Evolutionary conservation across 2,329 filamentous ascomycete species (phyloP).

Genomic region (Talaromyces funiculosus): DNA sequence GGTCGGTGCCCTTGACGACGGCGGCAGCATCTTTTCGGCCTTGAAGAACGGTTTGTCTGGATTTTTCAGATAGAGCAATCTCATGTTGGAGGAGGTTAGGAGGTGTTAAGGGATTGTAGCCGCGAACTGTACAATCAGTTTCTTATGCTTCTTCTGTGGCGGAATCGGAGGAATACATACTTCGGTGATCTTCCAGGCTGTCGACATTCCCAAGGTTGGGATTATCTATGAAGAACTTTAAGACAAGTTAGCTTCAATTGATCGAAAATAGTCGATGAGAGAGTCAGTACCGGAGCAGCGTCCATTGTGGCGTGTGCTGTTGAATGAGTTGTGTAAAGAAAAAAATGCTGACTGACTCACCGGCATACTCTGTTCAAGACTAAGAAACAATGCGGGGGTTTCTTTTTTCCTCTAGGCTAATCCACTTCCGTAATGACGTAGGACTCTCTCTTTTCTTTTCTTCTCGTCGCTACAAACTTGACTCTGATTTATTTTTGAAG

Average conservation of each 20-base stretch:
- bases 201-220: constrained; percentile 70
- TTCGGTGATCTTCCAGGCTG: constrained; percentile 74
- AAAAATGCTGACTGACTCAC: background rate
- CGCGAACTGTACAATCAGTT: constrained; percentile 56
- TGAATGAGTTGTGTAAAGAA: background rate
- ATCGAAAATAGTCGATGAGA: background rate
- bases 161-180: constrained; percentile 45
- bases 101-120: constrained; percentile 88
- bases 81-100: constrained; percentile 95
- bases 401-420: background rate
- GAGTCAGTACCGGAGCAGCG: background rate
- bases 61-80: constrained; percentile 52
- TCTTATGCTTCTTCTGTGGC: background rate
- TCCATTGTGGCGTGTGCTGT: background rate
- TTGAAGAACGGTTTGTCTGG: constrained; percentile 50
- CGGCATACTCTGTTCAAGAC: background rate
- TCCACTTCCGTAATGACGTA: background rate
- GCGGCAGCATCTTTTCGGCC: constrained; percentile 57
- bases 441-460: background rate
- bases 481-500: background rate
- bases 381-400: background rate
- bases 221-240: constrained; percentile 32
- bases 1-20: constrained; percentile 56
- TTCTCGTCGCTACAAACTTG: background rate
- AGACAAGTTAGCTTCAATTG: background rate